Conservation (phyloP, 2,329 filamentous ascomycete genomes). For the Venturia aucupariae region DNA sequence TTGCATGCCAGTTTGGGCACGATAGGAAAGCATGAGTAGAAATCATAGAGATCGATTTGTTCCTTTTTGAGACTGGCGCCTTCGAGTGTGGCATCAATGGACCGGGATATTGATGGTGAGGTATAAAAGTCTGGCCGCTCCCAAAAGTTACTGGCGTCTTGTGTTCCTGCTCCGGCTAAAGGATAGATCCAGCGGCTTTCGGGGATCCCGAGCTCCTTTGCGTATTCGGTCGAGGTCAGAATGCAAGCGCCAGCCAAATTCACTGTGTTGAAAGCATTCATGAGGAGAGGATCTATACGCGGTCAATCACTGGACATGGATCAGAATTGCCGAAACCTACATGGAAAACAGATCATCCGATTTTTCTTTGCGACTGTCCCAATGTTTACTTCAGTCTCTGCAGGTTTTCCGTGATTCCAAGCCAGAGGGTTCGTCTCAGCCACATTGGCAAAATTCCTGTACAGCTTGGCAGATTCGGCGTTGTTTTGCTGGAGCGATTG, state of each 20-base stretch:
- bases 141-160: constrained; percentile 54
- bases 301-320: background rate
- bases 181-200: constrained; percentile 53
- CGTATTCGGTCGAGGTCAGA: constrained; percentile 48
- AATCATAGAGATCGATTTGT: constrained; percentile 52
- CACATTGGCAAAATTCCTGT: constrained; percentile 51
- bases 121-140: constrained; percentile 48
- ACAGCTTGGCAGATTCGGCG: constrained; percentile 49
- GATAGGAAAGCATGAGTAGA: constrained; percentile 63
- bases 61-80: constrained; percentile 38
- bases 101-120: constrained; percentile 48
- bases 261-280: constrained; percentile 64
- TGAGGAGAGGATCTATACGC: constrained; percentile 52
- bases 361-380: constrained; percentile 47
- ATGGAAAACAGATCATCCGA: constrained; percentile 60
- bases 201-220: constrained; percentile 45
- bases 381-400: constrained; percentile 43
- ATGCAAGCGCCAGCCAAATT: constrained; percentile 54
- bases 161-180: constrained; percentile 53
- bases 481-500: constrained; percentile 50
- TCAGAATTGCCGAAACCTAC: constrained; percentile 32
- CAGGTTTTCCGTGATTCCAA: constrained; percentile 46
- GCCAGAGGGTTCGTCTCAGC: constrained; percentile 44
- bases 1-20: constrained; percentile 57
- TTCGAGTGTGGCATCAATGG: constrained; percentile 45